These are phyloP conservation scores for Fusarium veterinarium DNA, from an alignment of 2,329 filamentous ascomycete species.

Conservation along the genomic window DNA sequence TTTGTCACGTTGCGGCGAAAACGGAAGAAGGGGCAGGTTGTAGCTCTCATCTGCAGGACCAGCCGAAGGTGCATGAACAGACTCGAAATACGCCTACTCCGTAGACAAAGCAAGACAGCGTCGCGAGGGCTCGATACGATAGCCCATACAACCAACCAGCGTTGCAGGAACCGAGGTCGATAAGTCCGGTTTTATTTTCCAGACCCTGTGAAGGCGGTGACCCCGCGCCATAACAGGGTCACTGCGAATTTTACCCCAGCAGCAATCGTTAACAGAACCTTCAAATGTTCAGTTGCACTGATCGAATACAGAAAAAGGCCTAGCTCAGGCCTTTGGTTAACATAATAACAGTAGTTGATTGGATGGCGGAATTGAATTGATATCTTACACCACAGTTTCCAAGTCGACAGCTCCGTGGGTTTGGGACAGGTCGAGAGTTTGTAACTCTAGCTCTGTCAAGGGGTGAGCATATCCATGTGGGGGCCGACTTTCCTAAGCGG, in stretches of 20 bases:
- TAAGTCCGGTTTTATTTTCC: constrained; percentile 47
- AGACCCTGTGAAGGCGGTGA: constrained; percentile 45
- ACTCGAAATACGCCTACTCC: not conserved
- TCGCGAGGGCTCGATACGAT: constrained; percentile 17
- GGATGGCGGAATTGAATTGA: not conserved
- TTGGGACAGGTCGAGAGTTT: constrained; percentile 9
- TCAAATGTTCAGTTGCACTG: not conserved
- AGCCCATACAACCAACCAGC: constrained; percentile 26
- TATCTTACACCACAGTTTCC: not conserved
- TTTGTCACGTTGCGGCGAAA: constrained; percentile 3
- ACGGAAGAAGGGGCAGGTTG: constrained; percentile 14
- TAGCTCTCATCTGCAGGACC: constrained; percentile 4
- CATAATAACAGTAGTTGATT: not conserved
- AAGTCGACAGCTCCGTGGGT: not conserved
- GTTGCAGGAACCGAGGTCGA: constrained; percentile 35
- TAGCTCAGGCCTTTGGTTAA: not conserved
- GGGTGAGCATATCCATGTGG: constrained; percentile 38
- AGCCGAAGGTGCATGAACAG: constrained; percentile 11
- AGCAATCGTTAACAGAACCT: constrained; percentile 15
- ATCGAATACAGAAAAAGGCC: not conserved
- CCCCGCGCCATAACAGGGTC: constrained; percentile 41
- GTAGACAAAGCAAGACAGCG: constrained; percentile 19
- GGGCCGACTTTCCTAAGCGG: constrained; percentile 3
- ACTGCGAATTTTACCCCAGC: constrained; percentile 20
- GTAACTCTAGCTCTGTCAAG: constrained; percentile 9